Evolutionary conservation across 2,329 filamentous ascomycete genomes (phyloP), one percentile per base, ranked within the genome.

Genomic region (Anisogramma anomala): DNA sequence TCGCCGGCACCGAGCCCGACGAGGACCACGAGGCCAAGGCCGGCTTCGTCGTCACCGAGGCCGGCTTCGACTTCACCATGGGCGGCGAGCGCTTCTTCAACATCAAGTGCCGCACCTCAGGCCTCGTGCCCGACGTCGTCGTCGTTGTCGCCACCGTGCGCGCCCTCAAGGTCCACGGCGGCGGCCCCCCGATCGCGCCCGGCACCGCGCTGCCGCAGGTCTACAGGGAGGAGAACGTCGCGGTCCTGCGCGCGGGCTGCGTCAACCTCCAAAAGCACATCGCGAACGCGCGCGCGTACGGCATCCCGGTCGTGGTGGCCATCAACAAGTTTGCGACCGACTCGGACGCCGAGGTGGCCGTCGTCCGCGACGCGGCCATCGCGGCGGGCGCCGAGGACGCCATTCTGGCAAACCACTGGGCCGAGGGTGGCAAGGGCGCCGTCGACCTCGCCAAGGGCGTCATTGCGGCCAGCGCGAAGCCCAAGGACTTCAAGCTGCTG

Each of bases 41-140:
- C 22, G 91, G 91, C 8, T 96, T 91, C 54, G 89, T 95, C 17
- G 80, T 98, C 27, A 98, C 91, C 2, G 91, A 98, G 63, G 89
- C 91, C 39, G 91, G 91, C 8, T 98, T 98, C 62, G 91, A 98
- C 64, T 98, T 98, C 67, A 96, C 91, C 55, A 98, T 98, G 91
- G 91, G 91, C 50, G 91, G 91, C 49, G 91, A 98, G 72, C 83
- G 91, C 39, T 98, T 98, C 74, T 96, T 98, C 78, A 96, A 98
- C 70, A 96, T 98, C 72, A 98, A 98, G 73, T 96, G 91, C 68
- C 83, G 91, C 46, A 84, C 87, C 8, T 95, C 89, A 5, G 89
- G 89, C 18, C 79, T 98, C 33, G 77, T 86, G 2, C 91, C 91
- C 2, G 91, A 98, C 56, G 85, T 87, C 1, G 88, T 94, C 6